These are phyloP conservation scores for Leucocoprinus leucothites DNA, from an alignment of 768 basidiomycete genomes.

Conservation along the genomic window DNA sequence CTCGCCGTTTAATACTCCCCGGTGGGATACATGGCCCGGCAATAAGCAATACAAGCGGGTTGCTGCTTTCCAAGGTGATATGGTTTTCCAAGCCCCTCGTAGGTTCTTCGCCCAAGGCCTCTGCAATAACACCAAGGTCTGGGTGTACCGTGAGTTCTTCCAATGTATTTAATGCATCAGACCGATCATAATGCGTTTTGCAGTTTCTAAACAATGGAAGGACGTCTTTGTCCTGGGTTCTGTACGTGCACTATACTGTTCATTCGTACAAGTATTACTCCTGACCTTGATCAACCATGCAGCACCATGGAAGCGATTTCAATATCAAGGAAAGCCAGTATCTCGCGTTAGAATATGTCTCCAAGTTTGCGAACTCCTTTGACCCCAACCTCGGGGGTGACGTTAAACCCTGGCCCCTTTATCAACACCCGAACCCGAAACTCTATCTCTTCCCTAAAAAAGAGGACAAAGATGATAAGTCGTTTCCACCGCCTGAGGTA, in stretches of 20 bases:
- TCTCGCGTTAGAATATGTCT: slow-evolving; percentile 31
- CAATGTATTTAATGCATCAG: neutral
- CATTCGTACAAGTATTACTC: neutral
- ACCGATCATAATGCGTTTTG: neutral
- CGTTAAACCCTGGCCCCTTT: neutral
- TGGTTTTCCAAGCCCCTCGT: slow-evolving; percentile 46
- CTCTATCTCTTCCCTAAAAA: neutral
- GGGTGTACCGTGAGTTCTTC: slow-evolving; percentile 34
- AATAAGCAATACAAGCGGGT: slow-evolving; percentile 44
- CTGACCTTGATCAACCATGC: neutral
- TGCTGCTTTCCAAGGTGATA: slow-evolving; percentile 47
- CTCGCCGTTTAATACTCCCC: slow-evolving; percentile 23
- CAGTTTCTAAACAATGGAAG: neutral
- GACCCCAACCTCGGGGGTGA: slow-evolving; percentile 32
- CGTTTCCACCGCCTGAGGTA: neutral
- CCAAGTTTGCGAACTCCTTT: slow-evolving; percentile 38
- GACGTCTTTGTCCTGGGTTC: neutral
- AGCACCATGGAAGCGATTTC: slow-evolving; percentile 41
- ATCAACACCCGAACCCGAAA: neutral
- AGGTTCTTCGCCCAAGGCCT: slow-evolving; percentile 40
- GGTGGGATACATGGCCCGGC: slow-evolving; percentile 12
- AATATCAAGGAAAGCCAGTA: slow-evolving; percentile 29
- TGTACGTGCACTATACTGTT: neutral
- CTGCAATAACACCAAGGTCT: slow-evolving; percentile 34
- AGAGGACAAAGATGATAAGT: neutral